Evolutionary conservation across 768 basidiomycete species (phyloP).

Genomic region (Tricholoma matsutake): DNA sequence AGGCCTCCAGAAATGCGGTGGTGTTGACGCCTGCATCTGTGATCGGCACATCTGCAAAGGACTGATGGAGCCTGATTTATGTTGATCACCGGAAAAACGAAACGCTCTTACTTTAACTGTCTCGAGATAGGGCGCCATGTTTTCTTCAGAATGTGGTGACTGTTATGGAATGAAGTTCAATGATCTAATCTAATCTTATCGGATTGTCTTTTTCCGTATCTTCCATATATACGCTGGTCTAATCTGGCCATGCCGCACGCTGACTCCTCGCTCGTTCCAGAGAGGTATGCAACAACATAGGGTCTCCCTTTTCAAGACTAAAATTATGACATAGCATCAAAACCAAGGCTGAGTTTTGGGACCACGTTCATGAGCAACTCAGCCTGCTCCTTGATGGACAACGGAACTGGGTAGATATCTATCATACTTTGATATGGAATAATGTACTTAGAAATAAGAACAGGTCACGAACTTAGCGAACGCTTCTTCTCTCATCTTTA

Average conservation of each 20-base stretch:
- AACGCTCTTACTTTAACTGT: constrained; percentile 53
- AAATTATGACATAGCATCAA: constrained; percentile 40
- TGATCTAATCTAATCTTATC: constrained; percentile 29
- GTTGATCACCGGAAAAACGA: neutral
- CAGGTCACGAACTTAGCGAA: constrained; percentile 89
- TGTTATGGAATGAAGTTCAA: neutral
- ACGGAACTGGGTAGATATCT: constrained; percentile 66
- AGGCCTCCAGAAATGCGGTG: constrained; percentile 80
- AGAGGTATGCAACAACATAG: constrained; percentile 28
- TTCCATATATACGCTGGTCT: no score
- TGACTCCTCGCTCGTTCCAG: constrained; percentile 72
- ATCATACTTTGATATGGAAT: neutral
- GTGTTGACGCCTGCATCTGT: constrained; percentile 90
- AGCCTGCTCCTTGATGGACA: constrained; percentile 60
- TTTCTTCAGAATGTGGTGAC: neutral
- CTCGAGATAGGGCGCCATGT: constrained; percentile 76
- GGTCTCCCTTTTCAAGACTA: neutral
- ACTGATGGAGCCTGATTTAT: constrained; percentile 44
- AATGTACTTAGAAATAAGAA: neutral
- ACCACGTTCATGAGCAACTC: constrained; percentile 66
- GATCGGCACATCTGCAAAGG: constrained; percentile 88
- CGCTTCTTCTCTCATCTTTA: constrained; percentile 76
- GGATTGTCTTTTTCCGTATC: neutral
- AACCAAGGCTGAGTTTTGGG: constrained; percentile 79
- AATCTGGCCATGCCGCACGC: constrained; percentile 81